Conservation (phyloP, 108 stramenopile genomes). For the Cyclostephanos tholiformis region DNA sequence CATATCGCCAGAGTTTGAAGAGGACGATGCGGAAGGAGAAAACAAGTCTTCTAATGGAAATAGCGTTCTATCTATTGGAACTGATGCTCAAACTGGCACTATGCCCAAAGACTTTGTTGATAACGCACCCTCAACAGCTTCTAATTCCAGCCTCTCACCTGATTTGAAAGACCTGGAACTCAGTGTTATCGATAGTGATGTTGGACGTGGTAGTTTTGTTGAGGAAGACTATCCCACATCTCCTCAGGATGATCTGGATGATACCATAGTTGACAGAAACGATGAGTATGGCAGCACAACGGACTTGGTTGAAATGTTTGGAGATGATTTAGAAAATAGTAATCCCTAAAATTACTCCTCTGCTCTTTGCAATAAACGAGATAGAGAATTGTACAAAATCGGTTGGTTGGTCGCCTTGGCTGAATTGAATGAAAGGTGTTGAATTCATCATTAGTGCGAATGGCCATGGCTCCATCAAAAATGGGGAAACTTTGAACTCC, state of each 20-base stretch:
- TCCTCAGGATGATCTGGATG: background rate
- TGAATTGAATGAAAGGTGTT: too few relatives aligned
- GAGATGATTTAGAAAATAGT: too few relatives aligned
- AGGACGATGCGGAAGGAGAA: conserved; percentile 1
- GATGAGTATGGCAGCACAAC: background rate
- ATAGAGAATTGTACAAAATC: too few relatives aligned
- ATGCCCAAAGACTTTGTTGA: too few relatives aligned
- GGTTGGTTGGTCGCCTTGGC: too few relatives aligned
- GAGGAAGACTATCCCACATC: background rate
- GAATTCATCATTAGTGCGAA: too few relatives aligned
- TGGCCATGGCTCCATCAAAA: too few relatives aligned
- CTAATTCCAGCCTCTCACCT: background rate
- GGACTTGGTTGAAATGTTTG: background rate
- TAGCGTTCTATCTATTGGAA: too few relatives aligned
- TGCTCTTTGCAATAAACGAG: too few relatives aligned
- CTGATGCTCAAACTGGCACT: conserved; percentile 7
- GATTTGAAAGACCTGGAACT: background rate
- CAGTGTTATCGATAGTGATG: background rate
- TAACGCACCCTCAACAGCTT: background rate
- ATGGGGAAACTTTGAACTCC: too few relatives aligned
- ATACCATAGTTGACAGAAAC: background rate
- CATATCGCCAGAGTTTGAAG: background rate
- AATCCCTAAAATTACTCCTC: too few relatives aligned
- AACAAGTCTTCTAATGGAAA: too few relatives aligned
- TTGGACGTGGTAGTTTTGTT: background rate